These are phyloP conservation scores for Coffea humblotiana DNA, from an alignment of 305 asterid species.

Conservation along the genomic window DNA sequence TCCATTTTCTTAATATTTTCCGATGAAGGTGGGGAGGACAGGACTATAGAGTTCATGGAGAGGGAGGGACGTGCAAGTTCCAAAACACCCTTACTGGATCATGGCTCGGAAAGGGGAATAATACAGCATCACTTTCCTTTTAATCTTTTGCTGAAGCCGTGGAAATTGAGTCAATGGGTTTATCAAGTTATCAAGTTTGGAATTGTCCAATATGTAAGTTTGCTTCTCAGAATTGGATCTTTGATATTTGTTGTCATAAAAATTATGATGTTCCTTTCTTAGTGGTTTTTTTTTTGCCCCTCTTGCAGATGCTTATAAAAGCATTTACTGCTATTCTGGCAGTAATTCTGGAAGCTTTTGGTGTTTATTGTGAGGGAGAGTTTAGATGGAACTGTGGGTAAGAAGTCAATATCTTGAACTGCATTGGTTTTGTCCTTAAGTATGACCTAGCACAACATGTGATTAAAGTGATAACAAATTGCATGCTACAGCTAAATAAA, in stretches of 20 bases:
- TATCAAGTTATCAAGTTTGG: slow-evolving; percentile 95
- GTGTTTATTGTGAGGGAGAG: slow-evolving; percentile 95
- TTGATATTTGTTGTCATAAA: slow-evolving; percentile 20
- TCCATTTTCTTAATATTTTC: slow-evolving; percentile 4
- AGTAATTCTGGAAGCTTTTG: slow-evolving; percentile 92
- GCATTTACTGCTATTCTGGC: slow-evolving; percentile 80
- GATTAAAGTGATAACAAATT: background rate
- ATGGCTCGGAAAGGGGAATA: slow-evolving; percentile 74
- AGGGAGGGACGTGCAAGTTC: slow-evolving; percentile 85
- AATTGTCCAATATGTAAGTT: slow-evolving; percentile 93
- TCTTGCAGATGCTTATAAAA: slow-evolving; percentile 92
- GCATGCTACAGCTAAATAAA: background rate
- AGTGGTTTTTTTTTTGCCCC: slow-evolving; percentile 17
- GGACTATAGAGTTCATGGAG: slow-evolving; percentile 83
- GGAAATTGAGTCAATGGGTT: slow-evolving; percentile 90
- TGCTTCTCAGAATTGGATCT: slow-evolving; percentile 12
- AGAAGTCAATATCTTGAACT: slow-evolving; percentile 25
- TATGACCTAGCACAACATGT: background rate
- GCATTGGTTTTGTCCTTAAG: background rate
- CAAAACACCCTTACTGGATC: slow-evolving; percentile 72
- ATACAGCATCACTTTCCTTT: slow-evolving; percentile 86
- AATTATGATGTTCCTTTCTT: slow-evolving; percentile 18
- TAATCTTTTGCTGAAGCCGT: slow-evolving; percentile 75
- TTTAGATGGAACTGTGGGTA: slow-evolving; percentile 98
- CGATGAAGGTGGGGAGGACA: slow-evolving; percentile 88